Evolutionary conservation across 2,329 filamentous ascomycete genomes (phyloP), one percentile per base, ranked within the genome.

Genomic region (Botrytis cinerea): DNA sequence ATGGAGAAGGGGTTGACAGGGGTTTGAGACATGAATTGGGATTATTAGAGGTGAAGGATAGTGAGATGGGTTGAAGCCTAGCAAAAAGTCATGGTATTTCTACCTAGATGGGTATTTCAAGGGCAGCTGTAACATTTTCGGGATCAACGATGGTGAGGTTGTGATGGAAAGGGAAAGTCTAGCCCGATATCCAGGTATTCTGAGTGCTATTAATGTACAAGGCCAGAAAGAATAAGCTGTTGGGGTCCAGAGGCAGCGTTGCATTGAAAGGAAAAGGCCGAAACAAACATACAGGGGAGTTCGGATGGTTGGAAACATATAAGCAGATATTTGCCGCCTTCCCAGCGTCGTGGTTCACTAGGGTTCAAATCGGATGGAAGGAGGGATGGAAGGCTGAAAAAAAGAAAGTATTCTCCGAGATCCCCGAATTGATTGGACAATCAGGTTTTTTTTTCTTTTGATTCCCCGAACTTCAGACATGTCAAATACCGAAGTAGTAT

Each of bases 261-360:
- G 61, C 25, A 72, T 72, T 10, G 51, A 22, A 45, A 16, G 62
- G 51, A 48, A 60, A 68, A 45, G 62, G 43, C 71, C 62, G 71
- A 72, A 68, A 68, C 40, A 72, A 12, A 46, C 38, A 40, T 10
- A 72, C 62, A 60, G 43, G 46, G 62, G 62, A 57, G 22, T n/a
- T 51, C 28, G 43, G 64, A 48, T 68, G 18, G 28, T 68, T 57
- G 70, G 59, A 40, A 51, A 68, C 59, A 54, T 38, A 46, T 46
- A 66, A 28, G 20, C 57, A 67, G 22, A 54, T 54, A 54, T 63
- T 43, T 63, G 60, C 60, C 60, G 60, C 25, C 60, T 68, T 72
- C 48, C 71, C 71, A 72, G 71, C 46, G 54, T 68, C 38, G 20
- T 72, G 71, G 71, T 68, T 72, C 71, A 68, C 54, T n/a, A 68